These are phyloP conservation scores for Linum tenue DNA, from an alignment of 345 rosid species.

Conservation along the genomic window DNA sequence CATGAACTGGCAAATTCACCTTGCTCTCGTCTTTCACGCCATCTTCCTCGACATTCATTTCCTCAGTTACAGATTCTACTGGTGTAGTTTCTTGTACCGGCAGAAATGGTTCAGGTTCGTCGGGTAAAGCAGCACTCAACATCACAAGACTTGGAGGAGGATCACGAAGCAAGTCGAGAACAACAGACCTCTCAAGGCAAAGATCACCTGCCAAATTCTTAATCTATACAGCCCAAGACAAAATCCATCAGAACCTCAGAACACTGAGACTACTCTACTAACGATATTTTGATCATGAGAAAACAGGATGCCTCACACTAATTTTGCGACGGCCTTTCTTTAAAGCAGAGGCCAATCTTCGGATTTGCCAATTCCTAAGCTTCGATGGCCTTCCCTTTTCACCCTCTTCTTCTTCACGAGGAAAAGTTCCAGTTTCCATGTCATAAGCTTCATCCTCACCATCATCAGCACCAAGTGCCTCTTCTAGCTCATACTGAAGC, in stretches of 20 bases:
- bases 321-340: slow-evolving; percentile 75
- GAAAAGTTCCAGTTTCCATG: slow-evolving; percentile 11
- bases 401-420: slow-evolving; percentile 25
- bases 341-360: slow-evolving; percentile 68
- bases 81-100: slow-evolving; percentile 31
- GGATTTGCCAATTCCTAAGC: slow-evolving; percentile 83
- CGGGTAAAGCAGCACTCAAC: slow-evolving; percentile 70
- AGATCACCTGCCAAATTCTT: slow-evolving; percentile 74
- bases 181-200: slow-evolving; percentile 74
- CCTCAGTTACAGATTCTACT: slow-evolving; percentile 23
- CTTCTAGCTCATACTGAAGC: slow-evolving; percentile 57
- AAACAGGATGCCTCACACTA: slow-evolving; percentile 40
- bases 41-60: slow-evolving; percentile 14
- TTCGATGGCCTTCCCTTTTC: slow-evolving; percentile 38
- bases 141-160: slow-evolving; percentile 77
- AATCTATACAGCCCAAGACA: slow-evolving; percentile 37
- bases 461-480: slow-evolving; percentile 34
- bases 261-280: neutral
- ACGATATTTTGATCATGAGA: neutral
- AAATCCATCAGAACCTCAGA: slow-evolving; percentile 8
- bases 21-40: slow-evolving; percentile 22
- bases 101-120: slow-evolving; percentile 36
- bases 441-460: slow-evolving; percentile 27
- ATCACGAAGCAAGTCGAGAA: slow-evolving; percentile 75
- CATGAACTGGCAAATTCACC: slow-evolving; percentile 49